Evolutionary conservation across 352 stramenopile genomes (phyloP), one percentile per base, ranked within the genome.

Genomic region (Halophytophthora batemanensis): DNA sequence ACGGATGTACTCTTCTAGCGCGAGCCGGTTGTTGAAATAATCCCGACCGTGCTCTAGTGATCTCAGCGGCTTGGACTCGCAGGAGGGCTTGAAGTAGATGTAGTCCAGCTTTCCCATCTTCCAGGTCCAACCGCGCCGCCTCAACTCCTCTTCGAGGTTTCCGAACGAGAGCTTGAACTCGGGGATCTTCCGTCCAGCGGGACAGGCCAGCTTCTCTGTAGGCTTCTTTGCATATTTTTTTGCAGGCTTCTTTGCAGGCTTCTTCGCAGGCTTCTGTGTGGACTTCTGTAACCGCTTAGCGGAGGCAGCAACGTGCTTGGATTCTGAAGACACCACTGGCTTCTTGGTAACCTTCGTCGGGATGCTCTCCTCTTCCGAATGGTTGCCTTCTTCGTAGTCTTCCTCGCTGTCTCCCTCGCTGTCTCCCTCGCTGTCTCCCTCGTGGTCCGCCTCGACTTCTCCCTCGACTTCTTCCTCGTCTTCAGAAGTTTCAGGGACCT

Each of bases 71-170:
- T 67, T 79, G 17, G 37, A 54, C 45, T 71, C 54, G 45, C 66
- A 82, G 23, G 80, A 54, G 15, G 81, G 78, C 50, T 75, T 61
- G 50, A 69, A 88, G 57, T 87, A 92, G 5, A 58, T 59, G 50
- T 56, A 90, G n/a, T 66, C 66, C 7, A 71, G 60, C 15, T 40
- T 53, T 17, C 50, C 44, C 15, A 28, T 23, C 29, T 74, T 81
- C 78, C 78, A 92, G 56, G 71, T 87, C 81, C 81, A 92, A 18
- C 81, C 81, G 25, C 71, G 74, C 22, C 25, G 46, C 17, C 62
- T 65, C 3, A 92, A 45, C 35, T 87, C 81, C 3, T 22, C 44
- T 53, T 92, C 81, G 23, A 88, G 47, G 40, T 74, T 87, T 22
- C 81, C 81, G 37, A 76, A 81, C 13, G 59, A 70, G 45, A 69